Conservation (phyloP, 164 flowering plant genomes). For the Dillenia turbinata region DNA sequence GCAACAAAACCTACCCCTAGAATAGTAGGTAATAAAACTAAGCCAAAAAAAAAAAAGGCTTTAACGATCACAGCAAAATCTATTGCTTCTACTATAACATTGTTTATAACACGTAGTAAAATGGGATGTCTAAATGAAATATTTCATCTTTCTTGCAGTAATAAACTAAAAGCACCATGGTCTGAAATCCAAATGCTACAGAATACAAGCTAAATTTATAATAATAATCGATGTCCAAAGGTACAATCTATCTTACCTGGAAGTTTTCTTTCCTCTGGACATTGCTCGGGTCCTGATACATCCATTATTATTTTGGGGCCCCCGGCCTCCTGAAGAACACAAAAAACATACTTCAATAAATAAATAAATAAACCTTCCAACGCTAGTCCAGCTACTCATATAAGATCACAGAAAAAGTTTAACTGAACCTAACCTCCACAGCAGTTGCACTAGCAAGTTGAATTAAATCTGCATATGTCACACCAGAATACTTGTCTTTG, state of each 20-base stretch:
- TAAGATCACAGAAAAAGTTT: neutral
- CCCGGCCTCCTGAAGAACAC: slow-evolving; percentile 77
- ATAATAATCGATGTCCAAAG: too few species aligned
- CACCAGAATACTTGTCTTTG: slow-evolving; percentile 79
- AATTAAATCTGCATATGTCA: slow-evolving; percentile 90
- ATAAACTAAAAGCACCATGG: too few species aligned
- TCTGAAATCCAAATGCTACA: too few species aligned
- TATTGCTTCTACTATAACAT: too few species aligned
- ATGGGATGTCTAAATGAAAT: too few species aligned
- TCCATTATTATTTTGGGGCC: slow-evolving; percentile 95
- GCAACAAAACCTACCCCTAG: too few species aligned
- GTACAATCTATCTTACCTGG: slow-evolving; percentile 51
- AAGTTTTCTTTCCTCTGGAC: slow-evolving; percentile 95
- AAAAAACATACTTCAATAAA: slow-evolving; percentile 2
- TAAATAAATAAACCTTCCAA: neutral
- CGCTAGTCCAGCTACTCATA: neutral
- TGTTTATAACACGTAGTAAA: too few species aligned
- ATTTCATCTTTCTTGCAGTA: too few species aligned
- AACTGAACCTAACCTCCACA: slow-evolving; percentile 75
- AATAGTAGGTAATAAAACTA: too few species aligned
- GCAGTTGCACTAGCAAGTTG: slow-evolving; percentile 99
- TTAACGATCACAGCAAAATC: too few species aligned
- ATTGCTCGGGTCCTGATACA: slow-evolving; percentile 69
- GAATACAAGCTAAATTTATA: too few species aligned
- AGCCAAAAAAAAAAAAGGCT: too few species aligned